Conservation (phyloP, 805 yeast species). For the Candida silvicultrix region DNA sequence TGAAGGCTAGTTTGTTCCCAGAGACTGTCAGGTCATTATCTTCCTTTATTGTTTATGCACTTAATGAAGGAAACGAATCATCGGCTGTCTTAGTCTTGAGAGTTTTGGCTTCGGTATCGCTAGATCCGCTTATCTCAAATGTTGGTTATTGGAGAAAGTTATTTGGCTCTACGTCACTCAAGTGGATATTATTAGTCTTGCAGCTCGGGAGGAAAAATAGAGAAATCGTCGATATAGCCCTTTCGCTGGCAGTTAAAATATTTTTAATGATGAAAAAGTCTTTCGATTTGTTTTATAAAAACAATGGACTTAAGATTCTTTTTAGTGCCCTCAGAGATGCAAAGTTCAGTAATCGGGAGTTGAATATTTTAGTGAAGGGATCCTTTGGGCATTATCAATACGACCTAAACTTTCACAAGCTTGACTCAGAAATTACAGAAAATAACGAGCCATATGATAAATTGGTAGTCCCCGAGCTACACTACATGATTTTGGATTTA, state of each 20-base stretch:
- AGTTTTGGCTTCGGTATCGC: constrained; percentile 22
- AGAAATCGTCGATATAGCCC: constrained; percentile 21
- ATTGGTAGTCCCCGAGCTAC: constrained; percentile 39
- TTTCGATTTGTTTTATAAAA: constrained; percentile 42
- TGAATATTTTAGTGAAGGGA: constrained; percentile 36
- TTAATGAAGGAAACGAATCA: constrained; percentile 25
- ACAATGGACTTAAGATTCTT: constrained; percentile 44
- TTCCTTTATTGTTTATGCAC: constrained; percentile 43
- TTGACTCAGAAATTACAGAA: constrained; percentile 9
- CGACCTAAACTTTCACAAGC: constrained; percentile 14
- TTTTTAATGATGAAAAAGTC: constrained; percentile 41
- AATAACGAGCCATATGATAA: constrained; percentile 5
- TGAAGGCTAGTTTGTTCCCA: constrained; percentile 43
- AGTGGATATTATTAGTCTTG: constrained; percentile 57
- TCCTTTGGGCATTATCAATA: constrained; percentile 37
- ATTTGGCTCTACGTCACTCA: constrained; percentile 52
- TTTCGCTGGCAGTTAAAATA: constrained; percentile 44
- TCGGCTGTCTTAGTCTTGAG: constrained; percentile 25
- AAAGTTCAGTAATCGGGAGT: constrained; percentile 25
- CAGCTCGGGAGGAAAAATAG: constrained; percentile 30
- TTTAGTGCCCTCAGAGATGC: constrained; percentile 40
- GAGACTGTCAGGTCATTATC: constrained; percentile 49
- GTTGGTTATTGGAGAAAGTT: constrained; percentile 38
- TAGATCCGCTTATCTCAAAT: constrained; percentile 33
- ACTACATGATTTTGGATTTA: constrained; percentile 26